Evolutionary conservation across 2,329 filamentous ascomycete genomes (phyloP), one percentile per base, ranked within the genome.

Genomic region (Aspergillus fijiensis): DNA sequence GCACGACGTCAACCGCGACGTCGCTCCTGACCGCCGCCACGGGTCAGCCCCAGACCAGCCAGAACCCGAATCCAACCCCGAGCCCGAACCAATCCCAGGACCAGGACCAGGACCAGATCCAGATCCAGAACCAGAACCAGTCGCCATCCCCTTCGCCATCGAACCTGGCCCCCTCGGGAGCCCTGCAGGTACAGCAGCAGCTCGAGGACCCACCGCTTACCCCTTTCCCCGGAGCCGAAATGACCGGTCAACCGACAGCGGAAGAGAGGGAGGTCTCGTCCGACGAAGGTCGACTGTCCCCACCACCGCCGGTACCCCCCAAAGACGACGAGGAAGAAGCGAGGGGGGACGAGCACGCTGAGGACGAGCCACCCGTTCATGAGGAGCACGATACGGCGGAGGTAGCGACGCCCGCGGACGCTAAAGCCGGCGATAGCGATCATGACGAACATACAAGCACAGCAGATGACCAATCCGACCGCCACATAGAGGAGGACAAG

Each of bases 141-240:
- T 45, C 39, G 6, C 39, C n/a, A 6, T 45, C 39, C 16, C 39
- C 39, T 4, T 45, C 39, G 7, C 39, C 39, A 19, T 45, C 66
- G 64, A 51, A 59, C 67, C 35, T 74, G 68, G 62, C 65, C 55
- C 23, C 66, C 29, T 64, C 66, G 19, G 65, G 69, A 51, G 63
- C 65, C 10, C 59, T 51, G 19, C 64, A 60, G 35, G 67, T 51
- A 63, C 69, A 64, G 51, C 70, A 64, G 65, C 66, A 66, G 12
- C 29, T 62, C 3, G 61, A 61, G 39, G 72, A 73, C 25, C 69
- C 69, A 2, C 72, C 73, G 31, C 45, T 69, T 45, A 75, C 73
- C n/a, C 73, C 73, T 5, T 74, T 74, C 67, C 72, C 73, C 5
- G 70, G 72, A 5, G 70, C 64, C 14, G 65, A 68, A 10, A 70